A percentile compares a stretch with the other conserved stretches of the same genome.
Conservation (phyloP, 2,329 filamentous ascomycete species). For the Coniochaeta sp. region DNA sequence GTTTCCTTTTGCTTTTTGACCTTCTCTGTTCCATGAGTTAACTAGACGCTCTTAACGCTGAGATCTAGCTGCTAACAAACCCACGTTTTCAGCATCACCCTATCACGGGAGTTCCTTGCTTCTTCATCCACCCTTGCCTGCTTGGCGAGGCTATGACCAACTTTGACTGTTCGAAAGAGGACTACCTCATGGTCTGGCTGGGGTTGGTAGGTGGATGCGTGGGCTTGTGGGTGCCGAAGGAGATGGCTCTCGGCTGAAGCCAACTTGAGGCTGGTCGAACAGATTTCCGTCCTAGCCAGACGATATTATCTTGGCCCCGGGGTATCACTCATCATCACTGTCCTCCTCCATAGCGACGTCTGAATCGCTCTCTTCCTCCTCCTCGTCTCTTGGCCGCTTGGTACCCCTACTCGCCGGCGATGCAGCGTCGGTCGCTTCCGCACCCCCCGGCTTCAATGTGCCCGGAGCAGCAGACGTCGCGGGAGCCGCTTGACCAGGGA, state of each 20-base stretch:
- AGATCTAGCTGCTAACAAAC: conserved; percentile 31
- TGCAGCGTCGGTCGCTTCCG: conserved; percentile 39
- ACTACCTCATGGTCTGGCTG: conserved; percentile 83
- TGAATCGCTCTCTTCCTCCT: conserved; percentile 54
- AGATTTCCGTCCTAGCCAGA: conserved; percentile 1
- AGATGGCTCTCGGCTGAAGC: conserved; percentile 42
- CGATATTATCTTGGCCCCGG: background rate
- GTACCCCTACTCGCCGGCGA: conserved; percentile 51
- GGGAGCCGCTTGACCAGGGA: conserved; percentile 32
- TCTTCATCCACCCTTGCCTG: conserved; percentile 90
- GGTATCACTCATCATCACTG: conserved; percentile 58
- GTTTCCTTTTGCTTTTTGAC: conserved; percentile 27
- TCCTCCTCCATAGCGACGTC: conserved; percentile 62
- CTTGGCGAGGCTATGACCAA: conserved; percentile 71
- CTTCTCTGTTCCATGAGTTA: conserved; percentile 16
- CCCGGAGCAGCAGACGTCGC: conserved; percentile 28
- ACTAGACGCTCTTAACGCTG: conserved; percentile 14
- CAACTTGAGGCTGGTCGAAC: background rate
- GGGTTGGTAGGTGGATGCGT: conserved; percentile 78
- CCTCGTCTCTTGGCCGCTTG: conserved; percentile 65
- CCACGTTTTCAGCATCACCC: conserved; percentile 65
- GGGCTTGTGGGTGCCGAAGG: conserved; percentile 67
- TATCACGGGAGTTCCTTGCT: conserved; percentile 65
- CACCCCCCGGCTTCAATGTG: background rate
- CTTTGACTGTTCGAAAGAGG: conserved; percentile 52